phyloP scores from a whole-genome alignment of 371 early-diverging fungal genomes.

The Mortierella sp. region DNA sequence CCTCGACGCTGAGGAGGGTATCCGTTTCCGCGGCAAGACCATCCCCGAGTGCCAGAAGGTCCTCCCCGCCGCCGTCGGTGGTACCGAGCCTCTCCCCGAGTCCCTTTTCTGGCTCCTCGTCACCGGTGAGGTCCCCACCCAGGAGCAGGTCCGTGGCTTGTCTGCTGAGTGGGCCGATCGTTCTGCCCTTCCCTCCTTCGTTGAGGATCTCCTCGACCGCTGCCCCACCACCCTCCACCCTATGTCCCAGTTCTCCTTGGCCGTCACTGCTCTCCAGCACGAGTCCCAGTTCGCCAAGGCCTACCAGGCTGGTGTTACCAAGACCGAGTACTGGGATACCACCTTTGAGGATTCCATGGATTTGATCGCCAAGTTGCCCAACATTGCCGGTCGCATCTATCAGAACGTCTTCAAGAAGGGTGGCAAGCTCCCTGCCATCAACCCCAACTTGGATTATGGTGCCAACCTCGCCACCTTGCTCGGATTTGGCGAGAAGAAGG shows the following conservation, averaged over 20 bases:
- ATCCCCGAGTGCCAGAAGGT: slow-evolving; percentile 96
- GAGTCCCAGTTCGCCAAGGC: slow-evolving; percentile 97
- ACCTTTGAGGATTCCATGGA: slow-evolving; percentile 98
- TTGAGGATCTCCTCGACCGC: slow-evolving; percentile 96
- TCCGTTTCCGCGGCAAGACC: slow-evolving; percentile 97
- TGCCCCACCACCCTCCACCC: slow-evolving; percentile 99
- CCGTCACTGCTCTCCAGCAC: slow-evolving; percentile 96
- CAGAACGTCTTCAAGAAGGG: slow-evolving; percentile 98
- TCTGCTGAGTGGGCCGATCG: slow-evolving; percentile 98
- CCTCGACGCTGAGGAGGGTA: slow-evolving; percentile 98
- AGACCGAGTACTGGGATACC: slow-evolving; percentile 97
- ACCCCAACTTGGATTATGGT: slow-evolving; percentile 91
- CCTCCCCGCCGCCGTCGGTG: slow-evolving; percentile 90
- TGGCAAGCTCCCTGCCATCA: slow-evolving; percentile 89
- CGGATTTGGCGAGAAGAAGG: slow-evolving; percentile 89
- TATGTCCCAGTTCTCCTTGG: slow-evolving; percentile 98
- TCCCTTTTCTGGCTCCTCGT: slow-evolving; percentile 98
- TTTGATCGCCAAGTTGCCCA: slow-evolving; percentile 97
- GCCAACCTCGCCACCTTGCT: slow-evolving; percentile 95
- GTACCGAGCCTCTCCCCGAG: slow-evolving; percentile 96
- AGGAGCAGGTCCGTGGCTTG: slow-evolving; percentile 91
- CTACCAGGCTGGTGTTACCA: slow-evolving; percentile 93
- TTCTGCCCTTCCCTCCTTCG: slow-evolving; percentile 90
- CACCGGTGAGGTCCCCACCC: slow-evolving; percentile 97
- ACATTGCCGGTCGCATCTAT: slow-evolving; percentile 98